Conservation (phyloP, 768 basidiomycete genomes). For the Suillus subluteus region DNA sequence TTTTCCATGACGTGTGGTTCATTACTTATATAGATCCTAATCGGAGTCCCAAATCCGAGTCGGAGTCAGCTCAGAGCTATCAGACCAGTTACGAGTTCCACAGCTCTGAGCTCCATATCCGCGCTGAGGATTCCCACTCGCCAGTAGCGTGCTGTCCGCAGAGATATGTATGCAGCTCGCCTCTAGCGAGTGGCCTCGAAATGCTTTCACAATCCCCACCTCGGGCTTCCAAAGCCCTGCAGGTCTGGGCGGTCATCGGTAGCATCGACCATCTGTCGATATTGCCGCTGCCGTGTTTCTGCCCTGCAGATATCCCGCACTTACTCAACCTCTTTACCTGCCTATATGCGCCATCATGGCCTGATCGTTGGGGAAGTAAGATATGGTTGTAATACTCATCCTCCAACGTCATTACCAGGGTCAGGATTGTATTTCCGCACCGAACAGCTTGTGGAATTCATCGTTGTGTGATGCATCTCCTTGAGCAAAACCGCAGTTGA, state of each 20-base stretch:
- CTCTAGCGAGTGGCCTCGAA: background rate
- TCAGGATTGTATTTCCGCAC: background rate
- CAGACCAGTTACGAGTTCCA: too few species aligned
- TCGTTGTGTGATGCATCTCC: background rate
- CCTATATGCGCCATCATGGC: background rate
- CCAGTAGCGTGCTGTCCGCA: background rate
- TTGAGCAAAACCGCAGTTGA: background rate
- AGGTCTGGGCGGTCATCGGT: background rate
- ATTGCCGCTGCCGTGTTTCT: background rate
- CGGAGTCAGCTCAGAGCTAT: too few species aligned
- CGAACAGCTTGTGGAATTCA: background rate
- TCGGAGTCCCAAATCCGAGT: too few species aligned
- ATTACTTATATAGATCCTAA: too few species aligned
- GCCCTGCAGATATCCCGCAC: background rate
- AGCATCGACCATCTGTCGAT: background rate
- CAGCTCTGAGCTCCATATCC: too few species aligned
- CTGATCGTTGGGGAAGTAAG: background rate
- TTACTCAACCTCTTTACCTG: background rate
- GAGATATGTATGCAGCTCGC: background rate
- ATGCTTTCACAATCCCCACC: background rate
- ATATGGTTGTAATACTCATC: background rate
- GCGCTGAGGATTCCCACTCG: background rate
- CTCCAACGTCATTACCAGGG: too few species aligned
- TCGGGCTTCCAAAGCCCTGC: background rate
- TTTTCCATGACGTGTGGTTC: too few species aligned